Evolutionary conservation across 495 filamentous ascomycete species (phyloP).

Genomic region (Podospora comata): DNA sequence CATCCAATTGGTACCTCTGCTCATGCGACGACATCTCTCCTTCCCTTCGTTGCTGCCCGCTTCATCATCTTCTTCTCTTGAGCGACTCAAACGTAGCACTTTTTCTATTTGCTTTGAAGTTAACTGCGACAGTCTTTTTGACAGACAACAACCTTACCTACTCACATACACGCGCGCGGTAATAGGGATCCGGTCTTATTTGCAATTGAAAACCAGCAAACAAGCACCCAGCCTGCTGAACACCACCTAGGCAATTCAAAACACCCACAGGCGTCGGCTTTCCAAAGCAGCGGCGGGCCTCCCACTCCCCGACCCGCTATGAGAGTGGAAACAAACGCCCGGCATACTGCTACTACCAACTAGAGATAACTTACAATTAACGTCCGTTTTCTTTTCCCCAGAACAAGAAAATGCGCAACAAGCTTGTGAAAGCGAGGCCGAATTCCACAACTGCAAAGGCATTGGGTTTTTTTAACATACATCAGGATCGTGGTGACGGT

Average conservation of each 20-base stretch:
- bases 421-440: conserved; percentile 35
- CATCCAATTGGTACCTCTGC: not conserved
- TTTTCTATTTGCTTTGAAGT: not conserved
- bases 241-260: not conserved
- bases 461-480: conserved; percentile 26
- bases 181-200: not conserved
- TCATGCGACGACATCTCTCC: not conserved
- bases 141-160: not conserved
- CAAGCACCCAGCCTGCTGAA: conserved; percentile 5
- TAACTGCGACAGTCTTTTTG: not conserved
- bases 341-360: not conserved
- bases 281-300: not conserved
- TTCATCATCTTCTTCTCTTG: not conserved
- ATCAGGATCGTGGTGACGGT: conserved; percentile 23
- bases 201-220: not conserved
- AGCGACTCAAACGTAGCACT: no score
- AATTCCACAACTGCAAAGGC: conserved; percentile 30
- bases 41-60: not conserved
- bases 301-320: not conserved
- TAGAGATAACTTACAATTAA: not conserved
- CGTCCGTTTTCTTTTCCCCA: not conserved
- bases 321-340: conserved; percentile 10
- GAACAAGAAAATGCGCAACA: conserved; percentile 43
- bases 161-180: not conserved
- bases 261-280: conserved; percentile 7